Percentiles rank a stretch among this genome's conserved stretches.
phyloP scores from a whole-genome alignment of 2,329 filamentous ascomycete species.

The Ceratocystis variospora region DNA sequence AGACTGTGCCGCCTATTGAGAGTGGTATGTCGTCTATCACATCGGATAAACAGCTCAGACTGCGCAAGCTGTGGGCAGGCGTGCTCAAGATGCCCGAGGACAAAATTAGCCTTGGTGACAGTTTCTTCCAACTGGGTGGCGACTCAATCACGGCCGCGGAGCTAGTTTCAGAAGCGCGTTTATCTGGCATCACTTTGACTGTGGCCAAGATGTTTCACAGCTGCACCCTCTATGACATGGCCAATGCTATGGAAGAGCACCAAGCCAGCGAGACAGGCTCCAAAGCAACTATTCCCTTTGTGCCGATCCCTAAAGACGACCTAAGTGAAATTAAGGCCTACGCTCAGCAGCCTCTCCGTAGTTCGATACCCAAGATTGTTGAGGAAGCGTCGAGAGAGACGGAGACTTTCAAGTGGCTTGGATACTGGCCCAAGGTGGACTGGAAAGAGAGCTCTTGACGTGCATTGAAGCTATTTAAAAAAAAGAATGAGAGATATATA shows the following conservation, averaged over 20 bases:
- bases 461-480: neutral
- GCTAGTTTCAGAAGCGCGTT: slow-evolving; percentile 41
- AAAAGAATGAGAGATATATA: neutral
- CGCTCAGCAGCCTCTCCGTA: slow-evolving; percentile 38
- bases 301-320: slow-evolving; percentile 24
- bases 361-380: slow-evolving; percentile 42
- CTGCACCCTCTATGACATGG: slow-evolving; percentile 38
- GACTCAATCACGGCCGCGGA: slow-evolving; percentile 50
- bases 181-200: slow-evolving; percentile 35
- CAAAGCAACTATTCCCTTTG: slow-evolving; percentile 34
- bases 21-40: slow-evolving; percentile 24
- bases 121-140: slow-evolving; percentile 47
- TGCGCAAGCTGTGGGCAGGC: slow-evolving; percentile 36
- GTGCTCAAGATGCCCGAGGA: slow-evolving; percentile 33
- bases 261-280: slow-evolving; percentile 18
- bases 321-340: slow-evolving; percentile 28
- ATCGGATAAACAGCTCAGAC: slow-evolving; percentile 31
- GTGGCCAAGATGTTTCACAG: slow-evolving; percentile 43
- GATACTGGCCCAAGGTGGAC: slow-evolving; percentile 41
- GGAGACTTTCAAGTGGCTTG: slow-evolving; percentile 53
- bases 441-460: slow-evolving; percentile 13
- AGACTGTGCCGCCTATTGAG: slow-evolving; percentile 12
- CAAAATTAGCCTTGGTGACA: slow-evolving; percentile 39
- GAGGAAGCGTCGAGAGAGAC: slow-evolving; percentile 43
- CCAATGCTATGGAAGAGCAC: slow-evolving; percentile 33